Percentiles rank a stretch among this genome's conserved stretches.
These are phyloP conservation scores for Simmondsia chinensis DNA, from an alignment of 148 eudicot genomes.

Conservation along the genomic window DNA sequence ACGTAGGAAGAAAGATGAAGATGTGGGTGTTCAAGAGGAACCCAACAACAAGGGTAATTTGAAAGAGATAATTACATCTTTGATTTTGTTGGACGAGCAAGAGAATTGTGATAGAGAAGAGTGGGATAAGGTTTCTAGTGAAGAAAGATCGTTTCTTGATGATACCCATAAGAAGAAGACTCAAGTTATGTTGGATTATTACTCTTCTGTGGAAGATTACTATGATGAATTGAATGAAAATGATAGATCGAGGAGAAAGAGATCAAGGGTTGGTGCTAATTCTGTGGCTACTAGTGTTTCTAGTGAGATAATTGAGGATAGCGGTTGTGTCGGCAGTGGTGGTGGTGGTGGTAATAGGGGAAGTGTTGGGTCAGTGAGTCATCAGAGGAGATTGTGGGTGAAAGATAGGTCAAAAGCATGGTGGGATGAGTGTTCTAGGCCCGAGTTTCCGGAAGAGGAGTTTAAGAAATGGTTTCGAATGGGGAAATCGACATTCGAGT, in stretches of 20 bases:
- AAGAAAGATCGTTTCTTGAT: slow-evolving; percentile 36
- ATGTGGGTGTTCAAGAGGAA: slow-evolving; percentile 1
- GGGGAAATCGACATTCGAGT: slow-evolving; percentile 71
- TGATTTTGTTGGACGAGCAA: slow-evolving; percentile 46
- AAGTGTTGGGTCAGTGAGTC: slow-evolving; percentile 11
- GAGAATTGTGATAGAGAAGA: slow-evolving; percentile 44
- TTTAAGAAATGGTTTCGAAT: slow-evolving; percentile 62
- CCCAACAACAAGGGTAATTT: slow-evolving; percentile 24
- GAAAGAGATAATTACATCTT: slow-evolving; percentile 50
- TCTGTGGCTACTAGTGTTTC: slow-evolving; percentile 18
- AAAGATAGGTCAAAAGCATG: slow-evolving; percentile 72
- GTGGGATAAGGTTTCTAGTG: slow-evolving; percentile 9
- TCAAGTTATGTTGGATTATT: slow-evolving; percentile 38
- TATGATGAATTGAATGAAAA: slow-evolving; percentile 22
- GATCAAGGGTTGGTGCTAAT: slow-evolving; percentile 19
- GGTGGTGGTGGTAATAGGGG: slow-evolving; percentile 1
- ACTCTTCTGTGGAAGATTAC: slow-evolving; percentile 20
- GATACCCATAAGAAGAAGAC: slow-evolving; percentile 30
- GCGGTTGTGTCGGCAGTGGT: slow-evolving; percentile 2
- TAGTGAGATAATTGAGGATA: slow-evolving; percentile 8
- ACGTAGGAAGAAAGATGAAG: slow-evolving; percentile 16
- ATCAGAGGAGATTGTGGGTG: slow-evolving; percentile 73
- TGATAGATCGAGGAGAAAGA: slow-evolving; percentile 28
- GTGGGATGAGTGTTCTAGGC: slow-evolving; percentile 83
- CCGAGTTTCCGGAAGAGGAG: slow-evolving; percentile 65